phyloP scores from a whole-genome alignment of 371 early-diverging fungal species.

The Mortierella sp. region DNA sequence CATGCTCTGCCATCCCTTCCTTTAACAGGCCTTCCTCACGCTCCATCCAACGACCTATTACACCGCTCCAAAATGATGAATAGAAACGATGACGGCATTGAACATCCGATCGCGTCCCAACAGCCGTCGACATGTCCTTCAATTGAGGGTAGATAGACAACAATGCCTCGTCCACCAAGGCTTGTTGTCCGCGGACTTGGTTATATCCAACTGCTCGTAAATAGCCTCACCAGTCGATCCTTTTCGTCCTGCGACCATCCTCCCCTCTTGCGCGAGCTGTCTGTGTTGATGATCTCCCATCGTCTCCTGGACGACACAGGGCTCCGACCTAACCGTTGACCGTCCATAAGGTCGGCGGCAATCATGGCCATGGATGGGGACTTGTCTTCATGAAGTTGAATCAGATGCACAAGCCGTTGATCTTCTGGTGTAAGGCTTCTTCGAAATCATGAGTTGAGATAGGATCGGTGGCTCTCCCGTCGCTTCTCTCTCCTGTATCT shows the following conservation, averaged over 20 bases:
- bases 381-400: too few species aligned
- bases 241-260: neutral
- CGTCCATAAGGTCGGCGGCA: neutral
- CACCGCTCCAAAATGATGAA: conserved; percentile 1
- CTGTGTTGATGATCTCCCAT: conserved; percentile 7
- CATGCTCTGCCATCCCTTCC: neutral
- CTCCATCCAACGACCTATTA: neutral
- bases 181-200: neutral
- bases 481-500: too few species aligned
- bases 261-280: neutral
- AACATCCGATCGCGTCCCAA: conserved; percentile 8
- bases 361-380: too few species aligned
- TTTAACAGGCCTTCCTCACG: neutral
- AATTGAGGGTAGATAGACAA: conserved; percentile 4
- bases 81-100: conserved; percentile 15
- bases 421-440: too few species aligned
- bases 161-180: neutral
- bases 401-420: too few species aligned
- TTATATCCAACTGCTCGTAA: neutral
- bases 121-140: neutral
- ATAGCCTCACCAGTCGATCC: neutral
- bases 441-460: too few species aligned
- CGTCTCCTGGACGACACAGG: conserved; percentile 14
- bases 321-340: conserved; percentile 8
- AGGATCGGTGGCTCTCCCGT: too few species aligned